phyloP scores from a whole-genome alignment of 495 filamentous ascomycete genomes.

The Glonium stellatum region DNA sequence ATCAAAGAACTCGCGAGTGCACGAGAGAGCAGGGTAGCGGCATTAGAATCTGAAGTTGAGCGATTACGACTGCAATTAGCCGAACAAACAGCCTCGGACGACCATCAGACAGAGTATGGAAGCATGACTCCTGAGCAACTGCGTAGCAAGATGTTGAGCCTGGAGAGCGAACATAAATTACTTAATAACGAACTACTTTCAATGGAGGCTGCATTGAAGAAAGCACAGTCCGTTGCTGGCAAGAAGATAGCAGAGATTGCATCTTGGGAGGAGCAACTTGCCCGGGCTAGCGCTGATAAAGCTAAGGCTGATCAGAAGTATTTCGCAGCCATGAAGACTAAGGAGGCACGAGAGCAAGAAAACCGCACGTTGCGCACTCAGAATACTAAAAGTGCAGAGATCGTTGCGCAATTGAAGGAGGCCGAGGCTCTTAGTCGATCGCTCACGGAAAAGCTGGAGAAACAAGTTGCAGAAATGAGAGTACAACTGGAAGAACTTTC shows the following conservation, averaged over 20 bases:
- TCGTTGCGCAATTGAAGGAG: slow-evolving; percentile 88
- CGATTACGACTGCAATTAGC: slow-evolving; percentile 54
- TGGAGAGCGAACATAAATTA: slow-evolving; percentile 72
- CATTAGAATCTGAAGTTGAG: slow-evolving; percentile 74
- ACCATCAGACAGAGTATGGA: slow-evolving; percentile 33
- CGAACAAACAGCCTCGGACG: slow-evolving; percentile 33
- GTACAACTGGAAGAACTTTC: slow-evolving; percentile 61
- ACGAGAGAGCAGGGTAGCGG: slow-evolving; percentile 63
- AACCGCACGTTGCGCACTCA: slow-evolving; percentile 69
- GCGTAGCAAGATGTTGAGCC: slow-evolving; percentile 58
- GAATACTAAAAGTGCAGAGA: slow-evolving; percentile 84
- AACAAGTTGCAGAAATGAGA: slow-evolving; percentile 75
- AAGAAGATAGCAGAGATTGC: slow-evolving; percentile 75
- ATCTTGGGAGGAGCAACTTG: slow-evolving; percentile 70
- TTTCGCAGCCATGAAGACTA: slow-evolving; percentile 88
- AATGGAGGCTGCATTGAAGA: slow-evolving; percentile 81
- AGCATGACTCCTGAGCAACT: slow-evolving; percentile 60
- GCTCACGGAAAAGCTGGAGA: slow-evolving; percentile 77
- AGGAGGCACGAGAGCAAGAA: slow-evolving; percentile 71
- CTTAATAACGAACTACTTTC: slow-evolving; percentile 80
- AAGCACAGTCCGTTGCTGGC: slow-evolving; percentile 70
- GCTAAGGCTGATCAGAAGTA: slow-evolving; percentile 96
- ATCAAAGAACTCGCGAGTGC: slow-evolving; percentile 71
- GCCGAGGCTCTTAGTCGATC: slow-evolving; percentile 56
- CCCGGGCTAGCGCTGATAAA: slow-evolving; percentile 74